Evolutionary conservation across 495 filamentous ascomycete genomes (phyloP), one percentile per base, ranked within the genome.

Genomic region (Penicillium goetzii): DNA sequence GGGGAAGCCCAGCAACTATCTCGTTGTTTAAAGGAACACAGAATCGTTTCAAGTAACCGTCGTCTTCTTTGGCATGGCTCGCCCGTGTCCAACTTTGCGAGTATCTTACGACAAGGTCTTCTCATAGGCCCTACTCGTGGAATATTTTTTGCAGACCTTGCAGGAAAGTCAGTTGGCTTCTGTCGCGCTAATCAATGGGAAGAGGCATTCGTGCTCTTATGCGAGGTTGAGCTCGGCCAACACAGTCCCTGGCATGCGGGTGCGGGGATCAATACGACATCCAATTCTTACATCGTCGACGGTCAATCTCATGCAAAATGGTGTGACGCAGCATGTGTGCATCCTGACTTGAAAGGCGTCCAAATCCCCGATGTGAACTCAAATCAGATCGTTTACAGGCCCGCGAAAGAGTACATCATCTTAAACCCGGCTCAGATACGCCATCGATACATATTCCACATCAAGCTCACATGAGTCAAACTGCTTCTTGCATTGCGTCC

Each of bases 41-140:
- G 3, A n/a, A 33, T 53, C 15, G 0, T 4, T 11, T 10, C 36
- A 26, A 33, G 50, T 12, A 8, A 33, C 1, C 26, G 50, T 7
- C 50, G 50, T n/a, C 30, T 53, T 1, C 14, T 53, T 19, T 53
- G 50, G 50, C 50, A 53, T 32, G 50, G 50, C 50, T 30, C 50
- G 3, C 15, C 8, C 9, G 21, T 47, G 5, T 14, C 21, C 4
- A 47, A 33, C 9, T 33, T 53, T 17, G 15, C 50, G 26, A 53
- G 50, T 5, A 53, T 53, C 9, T 10, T 53, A n/a, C 50, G 50
- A n/a, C 25, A 28, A 28, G 50, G 28, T 15, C 10, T 53, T 28
- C 15, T 5, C 6, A 30, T 33, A 30, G 50, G 50, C 6, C 50
- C 50, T n/a, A n/a, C 15, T 30, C 2, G 12, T 0, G 50, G 50